phyloP scores from a whole-genome alignment of 306 rosid species.

The Malus sylvestris region DNA sequence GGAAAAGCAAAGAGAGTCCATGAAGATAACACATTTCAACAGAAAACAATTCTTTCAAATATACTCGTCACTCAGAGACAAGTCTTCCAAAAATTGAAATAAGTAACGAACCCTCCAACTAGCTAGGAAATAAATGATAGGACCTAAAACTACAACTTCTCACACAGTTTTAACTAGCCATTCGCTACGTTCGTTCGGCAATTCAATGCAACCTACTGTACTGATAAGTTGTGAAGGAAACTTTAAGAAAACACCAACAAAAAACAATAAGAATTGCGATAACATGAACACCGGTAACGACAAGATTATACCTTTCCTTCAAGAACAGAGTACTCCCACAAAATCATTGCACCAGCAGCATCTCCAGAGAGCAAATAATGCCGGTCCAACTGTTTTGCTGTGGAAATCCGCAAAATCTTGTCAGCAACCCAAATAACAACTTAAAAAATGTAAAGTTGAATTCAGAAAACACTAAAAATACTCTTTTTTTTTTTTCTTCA shows the following conservation, averaged over 20 bases:
- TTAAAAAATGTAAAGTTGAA: not conserved
- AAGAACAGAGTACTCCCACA: constrained; percentile 66
- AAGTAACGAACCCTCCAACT: not conserved
- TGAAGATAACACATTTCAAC: constrained; percentile 7
- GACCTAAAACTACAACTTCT: not conserved
- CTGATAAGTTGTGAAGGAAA: not conserved
- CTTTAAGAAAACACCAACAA: not conserved
- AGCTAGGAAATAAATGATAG: not conserved
- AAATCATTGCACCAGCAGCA: constrained; percentile 63
- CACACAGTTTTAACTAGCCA: not conserved
- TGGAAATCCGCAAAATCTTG: not conserved
- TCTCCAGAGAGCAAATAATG: constrained; percentile 89
- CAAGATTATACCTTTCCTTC: constrained; percentile 53
- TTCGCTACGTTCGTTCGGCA: not conserved
- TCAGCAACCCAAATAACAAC: not conserved
- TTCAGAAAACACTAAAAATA: not conserved
- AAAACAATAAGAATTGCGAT: not conserved
- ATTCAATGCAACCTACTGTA: not conserved
- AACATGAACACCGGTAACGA: not conserved
- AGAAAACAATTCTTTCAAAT: not conserved
- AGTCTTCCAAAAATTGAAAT: not conserved
- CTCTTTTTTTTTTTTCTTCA: not conserved
- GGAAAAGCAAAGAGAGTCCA: not conserved
- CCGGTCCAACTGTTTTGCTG: constrained; percentile 59
- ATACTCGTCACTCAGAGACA: not conserved